Evolutionary conservation across 495 filamentous ascomycete genomes (phyloP).

Genomic region (Hypoxylon fragiforme): DNA sequence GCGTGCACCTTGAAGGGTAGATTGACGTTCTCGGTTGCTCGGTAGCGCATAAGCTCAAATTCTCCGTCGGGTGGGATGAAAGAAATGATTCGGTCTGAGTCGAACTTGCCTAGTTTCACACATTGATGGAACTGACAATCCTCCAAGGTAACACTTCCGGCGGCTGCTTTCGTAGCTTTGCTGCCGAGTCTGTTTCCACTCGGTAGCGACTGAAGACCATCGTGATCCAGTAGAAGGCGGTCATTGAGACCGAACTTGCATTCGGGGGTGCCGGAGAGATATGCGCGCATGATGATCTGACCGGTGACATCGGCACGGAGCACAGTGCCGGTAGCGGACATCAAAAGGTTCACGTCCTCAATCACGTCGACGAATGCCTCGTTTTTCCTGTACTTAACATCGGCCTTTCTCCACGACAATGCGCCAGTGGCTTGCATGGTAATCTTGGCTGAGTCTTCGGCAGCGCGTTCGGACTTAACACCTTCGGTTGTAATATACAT

Average conservation of each 20-base stretch:
- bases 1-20: conserved; percentile 98
- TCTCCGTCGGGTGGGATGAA: conserved; percentile 98
- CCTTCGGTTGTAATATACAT: conserved; percentile 99
- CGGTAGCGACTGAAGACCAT: conserved; percentile 64
- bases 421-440: conserved; percentile 99
- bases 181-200: conserved; percentile 71
- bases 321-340: conserved; percentile 94
- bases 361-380: conserved; percentile 99
- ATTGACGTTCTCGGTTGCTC: conserved; percentile 99
- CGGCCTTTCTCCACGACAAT: conserved; percentile 91
- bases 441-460: conserved; percentile 93
- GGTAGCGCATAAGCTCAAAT: conserved; percentile 99
- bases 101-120: conserved; percentile 96
- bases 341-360: conserved; percentile 97
- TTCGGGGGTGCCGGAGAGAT: conserved; percentile 93
- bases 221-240: conserved; percentile 84
- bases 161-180: conserved; percentile 92
- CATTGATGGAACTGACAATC: conserved; percentile 99
- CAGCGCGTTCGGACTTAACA: conserved; percentile 90
- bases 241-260: conserved; percentile 99
- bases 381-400: conserved; percentile 99
- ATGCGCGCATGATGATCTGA: conserved; percentile 98
- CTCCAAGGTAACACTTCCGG: conserved; percentile 93
- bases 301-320: conserved; percentile 97
- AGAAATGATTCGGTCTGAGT: conserved; percentile 94